phyloP scores from a whole-genome alignment of 495 filamentous ascomycete species.

The Tuber magnatum region DNA sequence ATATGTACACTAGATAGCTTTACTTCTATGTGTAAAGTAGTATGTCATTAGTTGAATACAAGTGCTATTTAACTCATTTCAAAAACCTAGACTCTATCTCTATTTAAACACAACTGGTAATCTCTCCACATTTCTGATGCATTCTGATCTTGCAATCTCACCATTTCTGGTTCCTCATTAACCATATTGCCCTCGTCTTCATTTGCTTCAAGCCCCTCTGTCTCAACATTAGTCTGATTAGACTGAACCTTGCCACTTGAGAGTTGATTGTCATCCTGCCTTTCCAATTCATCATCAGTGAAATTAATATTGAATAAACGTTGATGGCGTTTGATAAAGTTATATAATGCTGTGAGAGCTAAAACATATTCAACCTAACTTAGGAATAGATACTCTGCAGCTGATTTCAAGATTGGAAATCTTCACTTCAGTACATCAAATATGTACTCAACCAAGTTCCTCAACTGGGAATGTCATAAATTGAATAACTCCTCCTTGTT shows the following conservation, averaged over 20 bases:
- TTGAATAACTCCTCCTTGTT: slow-evolving; percentile 8
- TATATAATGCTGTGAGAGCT: slow-evolving; percentile 6
- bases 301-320: no score
- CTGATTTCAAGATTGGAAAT: slow-evolving; percentile 8
- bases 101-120: no score
- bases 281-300: neutral
- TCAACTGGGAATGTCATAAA: slow-evolving; percentile 16
- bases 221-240: neutral
- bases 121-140: no score
- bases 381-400: slow-evolving; percentile 4
- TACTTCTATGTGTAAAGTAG: no score
- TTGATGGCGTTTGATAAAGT: slow-evolving; percentile 5
- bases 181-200: slow-evolving; percentile 2
- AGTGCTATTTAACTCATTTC: no score
- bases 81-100: no score
- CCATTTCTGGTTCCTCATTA: slow-evolving; percentile 2
- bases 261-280: no score
- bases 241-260: no score
- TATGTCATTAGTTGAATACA: no score
- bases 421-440: slow-evolving; percentile 15
- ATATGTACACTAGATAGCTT: no score
- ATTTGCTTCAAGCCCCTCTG: neutral
- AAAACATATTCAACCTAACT: slow-evolving; percentile 3
- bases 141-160: no score
- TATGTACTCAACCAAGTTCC: slow-evolving; percentile 17